Percentiles rank a stretch among this genome's conserved stretches.
phyloP scores from a whole-genome alignment of 345 rosid genomes.

The Gossypium turneri region DNA sequence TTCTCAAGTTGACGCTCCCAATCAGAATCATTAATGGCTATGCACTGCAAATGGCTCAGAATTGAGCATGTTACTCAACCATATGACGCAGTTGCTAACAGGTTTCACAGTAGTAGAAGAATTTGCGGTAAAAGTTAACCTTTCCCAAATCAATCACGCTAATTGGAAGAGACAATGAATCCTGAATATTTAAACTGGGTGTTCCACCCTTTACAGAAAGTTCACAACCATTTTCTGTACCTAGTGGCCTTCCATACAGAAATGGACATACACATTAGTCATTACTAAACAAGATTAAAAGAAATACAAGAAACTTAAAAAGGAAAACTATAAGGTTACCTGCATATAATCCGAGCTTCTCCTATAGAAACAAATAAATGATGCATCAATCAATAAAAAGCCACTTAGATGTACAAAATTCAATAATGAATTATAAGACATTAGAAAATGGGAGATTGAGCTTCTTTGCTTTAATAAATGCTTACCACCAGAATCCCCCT shows the following conservation, averaged over 20 bases:
- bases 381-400: neutral
- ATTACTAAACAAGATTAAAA: neutral
- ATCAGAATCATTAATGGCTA: constrained; percentile 29
- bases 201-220: constrained; percentile 31
- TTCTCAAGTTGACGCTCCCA: constrained; percentile 50
- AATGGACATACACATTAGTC: neutral
- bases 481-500: constrained; percentile 72
- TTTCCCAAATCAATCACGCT: constrained; percentile 54
- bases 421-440: neutral
- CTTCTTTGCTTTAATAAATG: neutral
- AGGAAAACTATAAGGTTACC: constrained; percentile 31
- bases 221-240: constrained; percentile 36
- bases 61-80: constrained; percentile 8
- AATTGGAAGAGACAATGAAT: constrained; percentile 51
- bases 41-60: constrained; percentile 35
- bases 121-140: constrained; percentile 31
- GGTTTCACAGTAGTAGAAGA: neutral
- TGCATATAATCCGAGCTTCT: constrained; percentile 70
- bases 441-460: neutral
- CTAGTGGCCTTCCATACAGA: constrained; percentile 46
- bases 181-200: constrained; percentile 32
- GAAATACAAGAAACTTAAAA: neutral
- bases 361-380: constrained; percentile 33
- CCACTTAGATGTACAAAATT: neutral
- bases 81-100: neutral